Evolutionary conservation across 2,329 filamentous ascomycete species (phyloP).

Genomic region (Daldinia eschscholtzii): DNA sequence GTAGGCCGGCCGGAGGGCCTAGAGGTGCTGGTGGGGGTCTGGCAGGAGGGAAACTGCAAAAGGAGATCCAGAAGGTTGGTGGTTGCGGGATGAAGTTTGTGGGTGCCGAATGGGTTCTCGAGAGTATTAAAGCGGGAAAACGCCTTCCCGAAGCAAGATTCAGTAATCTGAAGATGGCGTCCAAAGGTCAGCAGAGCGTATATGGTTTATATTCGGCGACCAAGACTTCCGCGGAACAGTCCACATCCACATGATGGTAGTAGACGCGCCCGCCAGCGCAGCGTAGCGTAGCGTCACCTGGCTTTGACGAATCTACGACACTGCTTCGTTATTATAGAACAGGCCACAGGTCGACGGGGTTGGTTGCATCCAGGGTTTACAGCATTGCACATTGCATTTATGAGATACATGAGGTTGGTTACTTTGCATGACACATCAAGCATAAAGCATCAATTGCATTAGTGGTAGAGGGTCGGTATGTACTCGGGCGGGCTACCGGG

Average conservation of each 20-base stretch:
- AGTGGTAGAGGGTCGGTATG: slow-evolving; percentile 17
- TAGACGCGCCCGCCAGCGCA: slow-evolving; percentile 16
- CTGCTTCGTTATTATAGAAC: slow-evolving; percentile 7
- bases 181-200: slow-evolving; percentile 74
- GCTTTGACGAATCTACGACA: slow-evolving; percentile 17
- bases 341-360: slow-evolving; percentile 14
- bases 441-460: slow-evolving; percentile 38
- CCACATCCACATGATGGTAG: slow-evolving; percentile 25
- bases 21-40: slow-evolving; percentile 78
- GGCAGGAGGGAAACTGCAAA: slow-evolving; percentile 82
- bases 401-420: slow-evolving; percentile 35
- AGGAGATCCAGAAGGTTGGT: slow-evolving; percentile 76
- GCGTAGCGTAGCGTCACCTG: not conserved
- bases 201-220: slow-evolving; percentile 61
- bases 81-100: slow-evolving; percentile 83
- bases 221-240: slow-evolving; percentile 31
- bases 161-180: slow-evolving; percentile 70
- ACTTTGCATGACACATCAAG: slow-evolving; percentile 39
- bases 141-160: slow-evolving; percentile 82
- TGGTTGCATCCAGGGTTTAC: slow-evolving; percentile 36
- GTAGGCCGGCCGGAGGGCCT: slow-evolving; percentile 64
- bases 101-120: slow-evolving; percentile 85
- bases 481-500: slow-evolving; percentile 22
- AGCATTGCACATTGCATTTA: slow-evolving; percentile 38
- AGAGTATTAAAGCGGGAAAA: slow-evolving; percentile 81